Base-by-base conservation (phyloP, 2,329 filamentous ascomycete genomes). In the Botrytis deweyae region DNA sequence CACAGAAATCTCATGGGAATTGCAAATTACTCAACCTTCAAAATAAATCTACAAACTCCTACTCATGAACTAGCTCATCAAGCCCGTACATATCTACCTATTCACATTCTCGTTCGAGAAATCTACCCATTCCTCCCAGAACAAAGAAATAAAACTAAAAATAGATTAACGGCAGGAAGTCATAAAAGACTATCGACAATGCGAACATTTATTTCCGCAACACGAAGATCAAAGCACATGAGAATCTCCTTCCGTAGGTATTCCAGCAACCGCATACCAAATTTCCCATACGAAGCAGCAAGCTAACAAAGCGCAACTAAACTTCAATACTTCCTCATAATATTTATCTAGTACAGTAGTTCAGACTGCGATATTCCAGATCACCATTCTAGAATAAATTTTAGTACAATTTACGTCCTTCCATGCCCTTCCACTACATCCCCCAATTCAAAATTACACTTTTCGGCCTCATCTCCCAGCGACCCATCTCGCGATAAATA, bases 71-170 rank as follows among this genome's bases (percentile, higher is more conserved):
- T 3, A 58, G n/a, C 52, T 58, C 16, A 18, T 58, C 52, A 18
- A 8, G 29, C 16, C 7, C 16, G 3, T 6, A 18, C 16, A 1
- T 6, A 18, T 7, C 3, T 33, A 0, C 3, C n/a, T 29, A 16
- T 58, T 18, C 52, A 9, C 52, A 29, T 29, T 58, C 3, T 58
- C n/a, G 16, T 58, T 58, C 16, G 18, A 3, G n/a, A 58, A 58
- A 3, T 18, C n/a, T 7, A 8, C 6, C 14, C 6, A 29, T 29
- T 29, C 7, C 14, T 4, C 22, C 14, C 18, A 18, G 3, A 58
- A 18, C 52, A 2, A 0, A 58, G n/a, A 9, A 58, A 29, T 3
- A 58, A 58, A 58, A 29, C n/a, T 18, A 29, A 58, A 29, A 58
- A 58, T 33, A 58, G 25, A 58, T 5, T n/a, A 9, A 55, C 25